Percentiles rank a stretch among this genome's conserved stretches.
Evolutionary conservation across 140 eudicot genomes (phyloP).

Genomic region (Eryngium alpinum): DNA sequence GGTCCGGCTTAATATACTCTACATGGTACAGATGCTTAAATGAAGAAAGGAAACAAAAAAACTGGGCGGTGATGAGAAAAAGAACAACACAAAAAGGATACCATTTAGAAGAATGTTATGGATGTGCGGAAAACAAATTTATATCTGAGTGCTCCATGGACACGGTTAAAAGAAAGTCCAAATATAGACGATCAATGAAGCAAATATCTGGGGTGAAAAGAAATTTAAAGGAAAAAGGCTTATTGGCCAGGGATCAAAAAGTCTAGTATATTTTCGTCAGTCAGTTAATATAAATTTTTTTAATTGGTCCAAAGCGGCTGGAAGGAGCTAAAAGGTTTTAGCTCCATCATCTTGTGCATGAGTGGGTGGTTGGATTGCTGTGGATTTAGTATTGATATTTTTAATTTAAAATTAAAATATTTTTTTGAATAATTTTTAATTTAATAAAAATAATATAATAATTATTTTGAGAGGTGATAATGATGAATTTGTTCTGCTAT

Average conservation of each 20-base stretch:
- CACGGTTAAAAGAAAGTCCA: slow-evolving; percentile 21
- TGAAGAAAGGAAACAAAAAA: slow-evolving; percentile 16
- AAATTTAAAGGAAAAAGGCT: slow-evolving; percentile 33
- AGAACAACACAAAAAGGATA: neutral
- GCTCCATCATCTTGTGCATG: too few relatives aligned
- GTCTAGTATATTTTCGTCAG: slow-evolving; percentile 50
- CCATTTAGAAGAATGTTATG: slow-evolving; percentile 34
- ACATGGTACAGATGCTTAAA: slow-evolving; percentile 30
- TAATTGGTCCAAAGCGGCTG: too few relatives aligned
- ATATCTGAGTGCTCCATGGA: slow-evolving; percentile 32
- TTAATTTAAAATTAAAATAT: too few relatives aligned
- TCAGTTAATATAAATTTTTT: slow-evolving; percentile 52
- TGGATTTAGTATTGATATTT: too few relatives aligned
- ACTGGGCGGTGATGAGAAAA: neutral
- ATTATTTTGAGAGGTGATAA: too few relatives aligned
- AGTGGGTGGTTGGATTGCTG: too few relatives aligned
- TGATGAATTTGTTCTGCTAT: too few relatives aligned
- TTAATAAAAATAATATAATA: too few relatives aligned
- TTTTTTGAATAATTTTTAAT: too few relatives aligned
- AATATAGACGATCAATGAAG: slow-evolving; percentile 29
- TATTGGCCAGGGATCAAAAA: slow-evolving; percentile 70
- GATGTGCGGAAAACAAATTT: slow-evolving; percentile 33
- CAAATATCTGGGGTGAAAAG: slow-evolving; percentile 22
- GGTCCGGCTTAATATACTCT: slow-evolving; percentile 41
- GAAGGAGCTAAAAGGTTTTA: too few relatives aligned